phyloP scores from a whole-genome alignment of 192 early-diverging fungal genomes.

The Funneliformis geosporum region DNA sequence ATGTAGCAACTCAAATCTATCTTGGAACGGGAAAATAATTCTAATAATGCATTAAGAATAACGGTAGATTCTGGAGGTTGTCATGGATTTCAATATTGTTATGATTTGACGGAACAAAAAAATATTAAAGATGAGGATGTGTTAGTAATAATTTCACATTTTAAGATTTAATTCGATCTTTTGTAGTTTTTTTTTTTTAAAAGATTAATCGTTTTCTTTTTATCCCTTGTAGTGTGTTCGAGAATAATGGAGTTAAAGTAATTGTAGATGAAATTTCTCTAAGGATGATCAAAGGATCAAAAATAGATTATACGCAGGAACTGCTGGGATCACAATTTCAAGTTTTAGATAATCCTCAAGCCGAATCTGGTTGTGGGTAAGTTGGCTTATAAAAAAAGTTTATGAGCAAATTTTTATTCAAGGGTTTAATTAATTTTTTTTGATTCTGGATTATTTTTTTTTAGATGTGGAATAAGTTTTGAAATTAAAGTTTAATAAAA shows the following conservation, averaged over 20 bases:
- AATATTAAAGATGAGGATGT: conserved; percentile 68
- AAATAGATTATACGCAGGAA: conserved; percentile 76
- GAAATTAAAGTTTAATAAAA: conserved; percentile 26
- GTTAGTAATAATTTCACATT: conserved; percentile 37
- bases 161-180: too few relatives aligned
- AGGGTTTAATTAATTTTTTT: conserved; percentile 6
- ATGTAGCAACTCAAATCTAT: conserved; percentile 57
- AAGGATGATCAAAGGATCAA: conserved; percentile 72
- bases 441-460: neutral
- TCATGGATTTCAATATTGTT: conserved; percentile 83
- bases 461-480: conserved; percentile 32
- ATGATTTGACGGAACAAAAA: conserved; percentile 65
- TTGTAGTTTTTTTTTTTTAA: neutral
- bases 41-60: conserved; percentile 60
- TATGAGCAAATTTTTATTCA: neutral
- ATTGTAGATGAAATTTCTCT: conserved; percentile 74
- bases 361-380: conserved; percentile 70
- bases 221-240: conserved; percentile 54
- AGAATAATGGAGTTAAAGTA: conserved; percentile 68
- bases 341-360: conserved; percentile 75
- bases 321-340: conserved; percentile 80
- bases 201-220: neutral
- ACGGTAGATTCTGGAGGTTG: conserved; percentile 85
- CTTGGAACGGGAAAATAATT: conserved; percentile 47
- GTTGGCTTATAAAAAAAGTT: conserved; percentile 36